phyloP scores from a whole-genome alignment of 2,329 filamentous ascomycete species.

The Aureobasidium zeae region DNA sequence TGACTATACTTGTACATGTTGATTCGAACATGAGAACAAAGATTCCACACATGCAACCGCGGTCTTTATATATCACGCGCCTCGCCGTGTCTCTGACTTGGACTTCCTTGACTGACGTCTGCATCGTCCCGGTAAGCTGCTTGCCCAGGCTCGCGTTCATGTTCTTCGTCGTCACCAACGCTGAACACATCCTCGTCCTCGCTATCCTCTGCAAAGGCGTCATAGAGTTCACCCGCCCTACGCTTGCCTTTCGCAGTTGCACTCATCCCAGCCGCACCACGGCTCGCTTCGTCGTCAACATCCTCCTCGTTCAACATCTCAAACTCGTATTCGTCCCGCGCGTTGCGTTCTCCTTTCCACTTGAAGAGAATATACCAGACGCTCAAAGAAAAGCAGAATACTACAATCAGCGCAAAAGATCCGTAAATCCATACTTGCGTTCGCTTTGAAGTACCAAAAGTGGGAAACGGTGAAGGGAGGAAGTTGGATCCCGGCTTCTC shows the following conservation, averaged over 20 bases:
- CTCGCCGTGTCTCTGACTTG: neutral
- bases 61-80: constrained; percentile 10
- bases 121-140: constrained; percentile 18
- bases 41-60: constrained; percentile 5
- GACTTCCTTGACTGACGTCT: constrained; percentile 7
- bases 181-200: constrained; percentile 45
- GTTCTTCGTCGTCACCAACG: constrained; percentile 33
- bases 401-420: constrained; percentile 68
- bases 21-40: too few relatives aligned
- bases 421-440: constrained; percentile 94
- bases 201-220: constrained; percentile 91
- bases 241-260: constrained; percentile 39
- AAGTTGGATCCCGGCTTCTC: constrained; percentile 43
- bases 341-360: constrained; percentile 51
- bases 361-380: constrained; percentile 73
- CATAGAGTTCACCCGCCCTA: constrained; percentile 84
- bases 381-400: constrained; percentile 75
- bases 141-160: constrained; percentile 27
- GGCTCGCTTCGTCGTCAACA: constrained; percentile 37
- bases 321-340: constrained; percentile 83
- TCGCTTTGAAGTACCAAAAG: constrained; percentile 76
- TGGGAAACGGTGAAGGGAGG: constrained; percentile 79
- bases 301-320: constrained; percentile 84
- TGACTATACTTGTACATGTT: too few relatives aligned
- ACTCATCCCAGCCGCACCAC: constrained; percentile 27